A percentile compares a stretch with the other conserved stretches of the same genome.
These are phyloP conservation scores for Saturnispora halmiae DNA, from an alignment of 805 yeast genomes.

Conservation along the genomic window DNA sequence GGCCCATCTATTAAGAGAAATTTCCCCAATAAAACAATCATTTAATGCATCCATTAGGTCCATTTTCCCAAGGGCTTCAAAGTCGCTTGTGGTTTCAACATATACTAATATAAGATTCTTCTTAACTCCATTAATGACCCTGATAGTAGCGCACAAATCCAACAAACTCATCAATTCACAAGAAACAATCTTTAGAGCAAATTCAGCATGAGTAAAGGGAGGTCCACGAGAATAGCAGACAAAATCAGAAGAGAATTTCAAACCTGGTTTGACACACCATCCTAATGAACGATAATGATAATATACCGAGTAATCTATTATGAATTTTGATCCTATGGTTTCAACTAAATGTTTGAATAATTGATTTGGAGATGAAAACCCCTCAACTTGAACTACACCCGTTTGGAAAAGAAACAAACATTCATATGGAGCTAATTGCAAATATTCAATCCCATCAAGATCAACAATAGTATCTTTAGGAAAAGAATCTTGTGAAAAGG, in stretches of 20 bases:
- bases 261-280: slow-evolving; percentile 90
- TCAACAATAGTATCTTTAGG: slow-evolving; percentile 19
- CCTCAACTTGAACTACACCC: slow-evolving; percentile 26
- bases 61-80: slow-evolving; percentile 6
- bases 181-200: slow-evolving; percentile 38
- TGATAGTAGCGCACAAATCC: slow-evolving; percentile 60
- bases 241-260: slow-evolving; percentile 86
- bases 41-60: slow-evolving; percentile 29
- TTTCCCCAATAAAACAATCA: slow-evolving; percentile 46
- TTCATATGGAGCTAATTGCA: slow-evolving; percentile 73
- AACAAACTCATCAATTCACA: slow-evolving; percentile 30
- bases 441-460: slow-evolving; percentile 31
- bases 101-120: slow-evolving; percentile 65
- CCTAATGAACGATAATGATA: slow-evolving; percentile 84
- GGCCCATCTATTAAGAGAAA: slow-evolving; percentile 72
- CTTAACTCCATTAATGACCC: slow-evolving; percentile 83
- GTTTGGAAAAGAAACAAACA: slow-evolving; percentile 52
- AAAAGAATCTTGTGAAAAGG: background rate
- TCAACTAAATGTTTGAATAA: slow-evolving; percentile 15
- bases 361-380: slow-evolving; percentile 1
- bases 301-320: slow-evolving; percentile 60
- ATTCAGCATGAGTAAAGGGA: slow-evolving; percentile 91
- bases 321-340: slow-evolving; percentile 12
- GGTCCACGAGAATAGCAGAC: slow-evolving; percentile 86
- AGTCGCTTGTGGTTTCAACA: slow-evolving; percentile 45